A percentile compares a stretch with the other conserved stretches of the same genome.
These are phyloP conservation scores for Thraustotheca clavata DNA, from an alignment of 352 stramenopile species.

Conservation along the genomic window DNA sequence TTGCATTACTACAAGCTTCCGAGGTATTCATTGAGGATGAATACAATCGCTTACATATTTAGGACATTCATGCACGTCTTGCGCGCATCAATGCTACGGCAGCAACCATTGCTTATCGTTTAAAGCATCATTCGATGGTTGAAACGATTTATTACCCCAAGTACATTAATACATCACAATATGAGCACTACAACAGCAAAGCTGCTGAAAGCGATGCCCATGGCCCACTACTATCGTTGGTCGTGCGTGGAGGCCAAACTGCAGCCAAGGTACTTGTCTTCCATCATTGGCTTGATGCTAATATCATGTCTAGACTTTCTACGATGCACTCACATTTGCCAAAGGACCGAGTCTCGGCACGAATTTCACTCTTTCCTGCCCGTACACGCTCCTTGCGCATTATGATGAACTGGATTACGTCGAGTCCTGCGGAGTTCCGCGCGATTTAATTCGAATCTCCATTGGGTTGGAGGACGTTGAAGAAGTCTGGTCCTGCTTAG, in stretches of 20 bases:
- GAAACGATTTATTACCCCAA: constrained; percentile 84
- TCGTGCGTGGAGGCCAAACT: constrained; percentile 65
- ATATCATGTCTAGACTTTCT: constrained; percentile 62
- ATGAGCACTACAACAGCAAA: constrained; percentile 40
- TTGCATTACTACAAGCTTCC: constrained; percentile 41
- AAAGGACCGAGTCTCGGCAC: constrained; percentile 88
- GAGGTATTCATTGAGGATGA: constrained; percentile 7
- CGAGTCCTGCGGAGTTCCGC: constrained; percentile 83
- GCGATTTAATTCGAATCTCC: constrained; percentile 87
- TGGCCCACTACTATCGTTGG: constrained; percentile 82
- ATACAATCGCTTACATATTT: constrained; percentile 23
- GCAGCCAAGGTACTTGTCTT: constrained; percentile 25
- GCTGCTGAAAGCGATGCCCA: constrained; percentile 38
- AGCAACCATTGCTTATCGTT: constrained; percentile 51
- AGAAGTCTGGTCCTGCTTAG: constrained; percentile 52
- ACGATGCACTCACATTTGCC: constrained; percentile 73
- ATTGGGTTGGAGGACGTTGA: constrained; percentile 85
- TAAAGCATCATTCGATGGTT: constrained; percentile 67
- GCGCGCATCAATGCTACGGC: constrained; percentile 72
- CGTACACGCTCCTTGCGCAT: constrained; percentile 90
- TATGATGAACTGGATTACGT: constrained; percentile 90
- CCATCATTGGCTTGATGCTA: background rate
- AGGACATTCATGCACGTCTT: constrained; percentile 65
- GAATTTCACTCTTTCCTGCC: constrained; percentile 91
- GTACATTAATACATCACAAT: constrained; percentile 39